phyloP scores from a whole-genome alignment of 2,329 filamentous ascomycete species.

The Colletotrichum sp. region DNA sequence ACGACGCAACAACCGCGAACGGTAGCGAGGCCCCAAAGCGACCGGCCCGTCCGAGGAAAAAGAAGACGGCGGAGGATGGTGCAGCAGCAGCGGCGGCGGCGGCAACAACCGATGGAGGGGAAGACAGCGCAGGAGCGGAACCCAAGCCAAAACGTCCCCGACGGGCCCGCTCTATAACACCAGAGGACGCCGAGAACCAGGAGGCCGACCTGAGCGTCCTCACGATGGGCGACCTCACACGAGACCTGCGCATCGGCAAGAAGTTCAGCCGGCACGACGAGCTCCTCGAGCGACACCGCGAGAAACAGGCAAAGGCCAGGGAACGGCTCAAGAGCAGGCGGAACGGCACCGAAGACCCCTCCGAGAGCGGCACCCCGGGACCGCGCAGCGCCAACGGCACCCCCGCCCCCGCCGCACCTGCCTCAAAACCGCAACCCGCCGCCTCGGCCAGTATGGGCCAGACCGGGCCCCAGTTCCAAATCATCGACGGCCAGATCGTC shows the following conservation, averaged over 20 bases:
- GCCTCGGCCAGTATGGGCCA: slow-evolving; percentile 6
- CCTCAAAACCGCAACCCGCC: slow-evolving; percentile 23
- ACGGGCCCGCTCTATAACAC: slow-evolving; percentile 56
- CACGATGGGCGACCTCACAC: slow-evolving; percentile 76
- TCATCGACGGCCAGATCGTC: slow-evolving; percentile 76
- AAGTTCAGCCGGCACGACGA: slow-evolving; percentile 77
- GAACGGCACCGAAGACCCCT: slow-evolving; percentile 23
- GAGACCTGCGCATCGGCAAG: slow-evolving; percentile 73
- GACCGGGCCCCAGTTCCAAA: slow-evolving; percentile 60
- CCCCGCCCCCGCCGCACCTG: slow-evolving; percentile 27
- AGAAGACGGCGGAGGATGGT: slow-evolving; percentile 10
- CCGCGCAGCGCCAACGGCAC: not conserved
- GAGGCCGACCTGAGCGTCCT: slow-evolving; percentile 69
- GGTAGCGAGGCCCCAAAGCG: slow-evolving; percentile 1
- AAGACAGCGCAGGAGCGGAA: not conserved
- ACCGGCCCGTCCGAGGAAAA: slow-evolving; percentile 22
- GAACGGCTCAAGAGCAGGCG: slow-evolving; percentile 35
- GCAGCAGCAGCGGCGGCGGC: slow-evolving; percentile 9
- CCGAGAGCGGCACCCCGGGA: slow-evolving; percentile 21
- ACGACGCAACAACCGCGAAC: slow-evolving; percentile 3
- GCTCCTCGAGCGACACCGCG: slow-evolving; percentile 70
- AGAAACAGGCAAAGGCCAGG: slow-evolving; percentile 39
- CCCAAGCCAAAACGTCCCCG: slow-evolving; percentile 19
- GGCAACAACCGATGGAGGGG: not conserved
- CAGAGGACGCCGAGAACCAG: slow-evolving; percentile 66